phyloP scores from a whole-genome alignment of 352 stramenopile genomes.

The Phytophthora sansomeana region DNA sequence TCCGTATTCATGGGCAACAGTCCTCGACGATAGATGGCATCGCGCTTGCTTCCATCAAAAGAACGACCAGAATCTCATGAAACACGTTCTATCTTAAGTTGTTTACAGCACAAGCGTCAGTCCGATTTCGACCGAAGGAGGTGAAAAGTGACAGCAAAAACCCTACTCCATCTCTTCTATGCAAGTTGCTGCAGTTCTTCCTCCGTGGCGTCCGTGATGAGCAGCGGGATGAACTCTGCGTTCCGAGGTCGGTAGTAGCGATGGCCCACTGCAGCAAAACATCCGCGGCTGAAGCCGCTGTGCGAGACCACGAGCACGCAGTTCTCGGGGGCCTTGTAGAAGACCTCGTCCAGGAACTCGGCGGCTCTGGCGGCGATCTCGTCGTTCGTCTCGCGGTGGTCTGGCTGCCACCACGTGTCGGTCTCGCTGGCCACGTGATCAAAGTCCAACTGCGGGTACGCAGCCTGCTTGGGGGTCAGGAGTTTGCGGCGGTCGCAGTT shows the following conservation, averaged over 20 bases:
- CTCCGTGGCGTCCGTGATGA: constrained; percentile 51
- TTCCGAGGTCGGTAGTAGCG: constrained; percentile 75
- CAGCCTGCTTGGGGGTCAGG: constrained; percentile 43
- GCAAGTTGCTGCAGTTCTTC: constrained; percentile 30
- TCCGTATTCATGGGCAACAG: too few relatives aligned
- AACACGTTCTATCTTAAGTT: constrained; percentile 31
- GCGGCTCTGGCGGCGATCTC: constrained; percentile 65
- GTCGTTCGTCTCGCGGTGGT: constrained; percentile 66
- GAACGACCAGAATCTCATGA: constrained; percentile 9
- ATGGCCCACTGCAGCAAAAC: constrained; percentile 63
- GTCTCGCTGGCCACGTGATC: constrained; percentile 48
- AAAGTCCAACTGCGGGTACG: constrained; percentile 67
- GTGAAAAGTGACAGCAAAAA: constrained; percentile 4
- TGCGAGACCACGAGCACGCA: constrained; percentile 69
- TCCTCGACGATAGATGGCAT: constrained; percentile 10
- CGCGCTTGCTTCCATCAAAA: constrained; percentile 15
- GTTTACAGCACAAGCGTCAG: constrained; percentile 31
- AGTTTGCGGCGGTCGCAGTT: constrained; percentile 66
- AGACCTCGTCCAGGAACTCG: constrained; percentile 60
- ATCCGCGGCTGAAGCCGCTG: constrained; percentile 72
- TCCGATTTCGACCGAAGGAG: constrained; percentile 8
- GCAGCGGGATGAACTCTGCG: constrained; percentile 69
- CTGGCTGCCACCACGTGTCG: constrained; percentile 60
- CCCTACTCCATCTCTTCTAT: too few relatives aligned
- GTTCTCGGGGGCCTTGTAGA: constrained; percentile 42